Evolutionary conservation across 202 grass and related monocot genomes (phyloP).

Genomic region (Hordeum pubiflorum): DNA sequence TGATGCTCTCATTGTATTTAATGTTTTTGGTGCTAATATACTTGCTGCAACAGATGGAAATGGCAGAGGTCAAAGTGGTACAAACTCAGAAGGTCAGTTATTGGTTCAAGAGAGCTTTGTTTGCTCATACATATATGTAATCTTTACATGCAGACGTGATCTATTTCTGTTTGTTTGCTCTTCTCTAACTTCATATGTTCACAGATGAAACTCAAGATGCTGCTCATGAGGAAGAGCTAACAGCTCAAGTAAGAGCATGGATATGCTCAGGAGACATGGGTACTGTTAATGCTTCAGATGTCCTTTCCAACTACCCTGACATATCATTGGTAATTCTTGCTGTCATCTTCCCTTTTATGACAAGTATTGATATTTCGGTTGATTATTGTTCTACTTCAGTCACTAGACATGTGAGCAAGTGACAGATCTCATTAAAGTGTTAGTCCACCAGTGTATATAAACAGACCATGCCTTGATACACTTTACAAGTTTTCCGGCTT

Average conservation of each 20-base stretch:
- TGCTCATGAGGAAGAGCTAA: slow-evolving; percentile 66
- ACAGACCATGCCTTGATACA: slow-evolving; percentile 7
- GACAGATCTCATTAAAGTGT: neutral
- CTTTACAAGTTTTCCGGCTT: neutral
- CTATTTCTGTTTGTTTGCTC: neutral
- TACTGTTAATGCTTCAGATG: slow-evolving; percentile 54
- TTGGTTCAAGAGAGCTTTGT: slow-evolving; percentile 17
- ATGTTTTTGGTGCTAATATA: slow-evolving; percentile 31
- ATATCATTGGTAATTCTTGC: slow-evolving; percentile 55
- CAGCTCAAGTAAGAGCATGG: slow-evolving; percentile 67
- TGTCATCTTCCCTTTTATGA: slow-evolving; percentile 13
- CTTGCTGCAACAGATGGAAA: slow-evolving; percentile 38
- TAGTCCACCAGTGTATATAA: neutral
- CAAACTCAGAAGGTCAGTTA: slow-evolving; percentile 72
- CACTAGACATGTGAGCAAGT: neutral
- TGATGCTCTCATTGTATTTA: neutral
- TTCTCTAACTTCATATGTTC: slow-evolving; percentile 25
- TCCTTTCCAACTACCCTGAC: slow-evolving; percentile 69
- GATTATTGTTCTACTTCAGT: slow-evolving; percentile 7
- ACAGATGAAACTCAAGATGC: slow-evolving; percentile 93
- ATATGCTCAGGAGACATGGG: slow-evolving; percentile 50
- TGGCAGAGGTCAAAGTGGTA: slow-evolving; percentile 38
- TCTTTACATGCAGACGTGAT: neutral
- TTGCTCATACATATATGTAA: neutral
- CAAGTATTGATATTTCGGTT: neutral